These are phyloP conservation scores for Rubia occidens DNA, from an alignment of 305 asterid species.

Conservation along the genomic window DNA sequence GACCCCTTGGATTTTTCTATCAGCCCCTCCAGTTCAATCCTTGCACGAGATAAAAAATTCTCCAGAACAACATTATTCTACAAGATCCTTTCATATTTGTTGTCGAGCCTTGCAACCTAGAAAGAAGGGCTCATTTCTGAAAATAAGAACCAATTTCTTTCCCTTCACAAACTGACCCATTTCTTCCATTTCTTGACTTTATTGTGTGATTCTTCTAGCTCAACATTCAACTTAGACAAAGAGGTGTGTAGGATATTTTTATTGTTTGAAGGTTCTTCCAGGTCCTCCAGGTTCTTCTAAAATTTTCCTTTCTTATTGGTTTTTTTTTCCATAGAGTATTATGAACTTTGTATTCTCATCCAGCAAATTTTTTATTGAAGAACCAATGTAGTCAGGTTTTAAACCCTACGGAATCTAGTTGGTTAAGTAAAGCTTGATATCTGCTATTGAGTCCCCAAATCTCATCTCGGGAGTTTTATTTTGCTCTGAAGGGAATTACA, in stretches of 20 bases:
- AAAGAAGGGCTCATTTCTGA: conserved; percentile 59
- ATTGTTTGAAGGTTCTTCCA: too few relatives aligned
- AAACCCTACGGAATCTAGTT: conserved; percentile 52
- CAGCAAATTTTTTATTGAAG: conserved; percentile 43
- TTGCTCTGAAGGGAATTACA: too few relatives aligned
- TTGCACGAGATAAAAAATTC: conserved; percentile 55
- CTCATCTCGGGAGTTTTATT: too few relatives aligned
- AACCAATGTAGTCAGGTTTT: conserved; percentile 34
- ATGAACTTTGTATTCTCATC: conserved; percentile 51
- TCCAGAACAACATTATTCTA: conserved; percentile 72
- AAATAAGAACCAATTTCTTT: conserved; percentile 52
- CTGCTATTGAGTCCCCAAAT: conserved; percentile 3
- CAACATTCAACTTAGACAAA: too few relatives aligned
- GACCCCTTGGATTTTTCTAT: conserved; percentile 82
- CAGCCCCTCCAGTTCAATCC: conserved; percentile 79
- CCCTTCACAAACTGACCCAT: conserved; percentile 28
- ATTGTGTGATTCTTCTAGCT: too few relatives aligned
- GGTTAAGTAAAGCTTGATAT: conserved; percentile 49
- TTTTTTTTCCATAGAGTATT: conserved; percentile 34
- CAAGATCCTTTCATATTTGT: conserved; percentile 60
- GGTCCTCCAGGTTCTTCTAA: conserved; percentile 28
- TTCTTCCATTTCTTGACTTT: too few relatives aligned
- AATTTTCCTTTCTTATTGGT: conserved; percentile 40
- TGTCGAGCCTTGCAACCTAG: conserved; percentile 67
- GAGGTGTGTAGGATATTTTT: too few relatives aligned